Conservation (phyloP, 2,329 filamentous ascomycete species). For the Madurella mycetomatis region DNA sequence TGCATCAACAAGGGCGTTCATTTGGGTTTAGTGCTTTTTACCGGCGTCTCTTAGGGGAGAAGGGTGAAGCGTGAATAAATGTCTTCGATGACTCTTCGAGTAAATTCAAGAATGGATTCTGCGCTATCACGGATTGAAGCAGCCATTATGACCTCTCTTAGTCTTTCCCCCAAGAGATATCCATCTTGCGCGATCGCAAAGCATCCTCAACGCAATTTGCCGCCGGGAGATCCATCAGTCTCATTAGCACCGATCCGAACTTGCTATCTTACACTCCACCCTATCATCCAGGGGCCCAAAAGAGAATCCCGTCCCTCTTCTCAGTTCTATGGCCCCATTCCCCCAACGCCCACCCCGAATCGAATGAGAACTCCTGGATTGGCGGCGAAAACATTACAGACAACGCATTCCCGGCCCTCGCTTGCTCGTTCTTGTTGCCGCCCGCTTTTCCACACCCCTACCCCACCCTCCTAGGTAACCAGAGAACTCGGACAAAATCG, state of each 20-base stretch:
- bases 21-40: background rate
- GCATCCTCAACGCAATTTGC: background rate
- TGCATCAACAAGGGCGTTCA: background rate
- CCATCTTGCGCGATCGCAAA: background rate
- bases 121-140: background rate
- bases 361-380: background rate
- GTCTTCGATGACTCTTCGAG: background rate
- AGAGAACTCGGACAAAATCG: background rate
- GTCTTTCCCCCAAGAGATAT: background rate
- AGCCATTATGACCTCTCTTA: background rate
- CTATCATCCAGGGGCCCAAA: background rate
- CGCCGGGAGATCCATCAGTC: conserved; percentile 8
- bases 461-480: background rate
- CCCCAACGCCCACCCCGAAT: background rate
- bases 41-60: background rate
- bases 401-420: background rate
- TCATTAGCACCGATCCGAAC: conserved; percentile 1
- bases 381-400: background rate
- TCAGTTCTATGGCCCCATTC: background rate
- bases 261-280: conserved; percentile 10
- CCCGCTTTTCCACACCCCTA: background rate
- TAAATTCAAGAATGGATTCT: background rate
- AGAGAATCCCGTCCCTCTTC: background rate
- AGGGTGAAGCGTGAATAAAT: background rate
- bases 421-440: background rate